Evolutionary conservation across 2,329 filamentous ascomycete species (phyloP), one percentile per base, ranked within the genome.

Genomic region (Madurella fahalii): DNA sequence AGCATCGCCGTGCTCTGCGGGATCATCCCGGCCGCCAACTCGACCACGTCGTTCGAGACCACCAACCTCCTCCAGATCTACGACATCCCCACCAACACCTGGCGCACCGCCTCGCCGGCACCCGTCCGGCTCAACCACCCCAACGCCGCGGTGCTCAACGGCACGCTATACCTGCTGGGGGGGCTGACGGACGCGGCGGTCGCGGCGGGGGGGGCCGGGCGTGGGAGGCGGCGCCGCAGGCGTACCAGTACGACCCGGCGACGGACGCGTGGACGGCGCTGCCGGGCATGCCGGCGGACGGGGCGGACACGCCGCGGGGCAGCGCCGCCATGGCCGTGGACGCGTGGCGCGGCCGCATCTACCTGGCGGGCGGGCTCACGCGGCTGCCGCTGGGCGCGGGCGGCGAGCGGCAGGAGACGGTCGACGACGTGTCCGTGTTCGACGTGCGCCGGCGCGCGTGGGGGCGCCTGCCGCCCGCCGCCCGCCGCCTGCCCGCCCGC

Each of bases 131-230:
- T 71, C 2, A 74, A 72, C 46, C 72, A 75, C 50, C 62, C 67
- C 44, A 76, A 75, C 48, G 67, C 65, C 17, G 72, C 68, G 7
- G 67, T 60, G 0, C 62, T 71, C 2, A 54, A 68, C 42, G 67
- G 66, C 43, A 71, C 70, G 50, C 63, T 74, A 12, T 74, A 74
- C 52, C 47, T 75, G 0, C 61, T 76, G 2, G 72, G 74, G 5
- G 72, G 70, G 0, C 63, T 75, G 1, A 62, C 17, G 5, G 50
- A 59, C 8, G n/a, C n/a, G n/a, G n/a, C n/a, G n/a, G n/a, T n/a
- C n/a, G n/a, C n/a, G n/a, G n/a, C 60, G 59, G 4, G 41, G 54
- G 12, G 56, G 64, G 18, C 12, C 58, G 51, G 16, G 57, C 59
- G 0, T 72, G 69, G 69, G 43, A 53, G 12, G 66, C 65, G 0